Evolutionary conservation across 2,329 filamentous ascomycete genomes (phyloP).

Genomic region (Ampelomyces quisqualis): DNA sequence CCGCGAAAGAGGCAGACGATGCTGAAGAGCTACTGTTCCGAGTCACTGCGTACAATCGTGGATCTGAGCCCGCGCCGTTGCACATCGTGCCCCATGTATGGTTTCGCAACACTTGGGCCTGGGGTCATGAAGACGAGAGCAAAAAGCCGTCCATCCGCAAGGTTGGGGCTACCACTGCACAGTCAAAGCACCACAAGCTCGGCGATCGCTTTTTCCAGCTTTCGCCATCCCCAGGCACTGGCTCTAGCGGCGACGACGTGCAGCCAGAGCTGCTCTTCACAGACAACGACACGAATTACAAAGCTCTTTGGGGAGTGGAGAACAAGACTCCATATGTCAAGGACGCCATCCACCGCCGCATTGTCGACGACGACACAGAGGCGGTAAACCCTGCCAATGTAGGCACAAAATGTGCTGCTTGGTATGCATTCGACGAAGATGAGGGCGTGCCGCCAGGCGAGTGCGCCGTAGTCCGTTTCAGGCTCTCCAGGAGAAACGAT

Average conservation of each 20-base stretch:
- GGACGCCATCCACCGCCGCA: constrained; percentile 87
- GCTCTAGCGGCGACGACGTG: constrained; percentile 76
- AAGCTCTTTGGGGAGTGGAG: constrained; percentile 68
- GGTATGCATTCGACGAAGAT: constrained; percentile 88
- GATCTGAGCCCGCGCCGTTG: constrained; percentile 82
- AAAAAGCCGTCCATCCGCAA: constrained; percentile 78
- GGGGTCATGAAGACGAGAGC: constrained; percentile 75
- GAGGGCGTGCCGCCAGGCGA: constrained; percentile 86
- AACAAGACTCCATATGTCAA: constrained; percentile 88
- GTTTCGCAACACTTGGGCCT: constrained; percentile 97
- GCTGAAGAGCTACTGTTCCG: constrained; percentile 90
- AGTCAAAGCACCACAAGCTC: constrained; percentile 76
- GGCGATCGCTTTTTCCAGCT: constrained; percentile 82
- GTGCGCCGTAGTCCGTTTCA: constrained; percentile 92
- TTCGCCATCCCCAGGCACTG: constrained; percentile 86
- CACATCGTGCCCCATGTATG: constrained; percentile 94
- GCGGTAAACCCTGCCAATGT: constrained; percentile 77
- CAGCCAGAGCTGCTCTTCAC: constrained; percentile 86
- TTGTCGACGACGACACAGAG: constrained; percentile 76
- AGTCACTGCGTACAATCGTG: constrained; percentile 93
- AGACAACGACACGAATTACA: constrained; percentile 90
- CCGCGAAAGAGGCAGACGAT: constrained; percentile 89
- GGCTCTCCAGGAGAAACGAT: constrained; percentile 73
- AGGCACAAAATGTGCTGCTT: constrained; percentile 88
- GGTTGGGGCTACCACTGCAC: constrained; percentile 65